These are phyloP conservation scores for Chlamydomonas urium DNA, from an alignment of 139 green algal species.

Conservation along the genomic window DNA sequence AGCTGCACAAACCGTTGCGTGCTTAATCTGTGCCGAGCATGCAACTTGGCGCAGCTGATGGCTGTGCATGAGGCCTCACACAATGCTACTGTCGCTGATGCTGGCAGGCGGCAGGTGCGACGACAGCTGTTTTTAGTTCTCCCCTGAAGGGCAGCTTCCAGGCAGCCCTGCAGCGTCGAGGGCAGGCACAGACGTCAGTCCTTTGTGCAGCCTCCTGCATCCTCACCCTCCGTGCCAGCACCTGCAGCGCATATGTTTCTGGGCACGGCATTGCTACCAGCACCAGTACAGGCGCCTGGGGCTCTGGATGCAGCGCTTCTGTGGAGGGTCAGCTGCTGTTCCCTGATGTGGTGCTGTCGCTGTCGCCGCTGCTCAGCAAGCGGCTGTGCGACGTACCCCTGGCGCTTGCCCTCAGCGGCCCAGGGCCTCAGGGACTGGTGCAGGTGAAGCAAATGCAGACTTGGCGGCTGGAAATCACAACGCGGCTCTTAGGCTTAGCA, in stretches of 20 bases:
- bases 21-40: no score
- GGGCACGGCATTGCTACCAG: background rate
- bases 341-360: no score
- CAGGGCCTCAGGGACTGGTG: background rate
- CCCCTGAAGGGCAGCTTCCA: background rate
- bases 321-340: no score
- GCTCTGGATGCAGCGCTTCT: background rate
- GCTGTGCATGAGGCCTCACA: no score
- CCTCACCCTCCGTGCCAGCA: background rate
- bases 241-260: no score
- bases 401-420: background rate
- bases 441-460: background rate
- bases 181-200: background rate
- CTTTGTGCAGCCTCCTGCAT: background rate
- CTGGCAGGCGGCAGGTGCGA: no score
- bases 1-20: no score
- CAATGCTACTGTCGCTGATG: no score
- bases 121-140: no score
- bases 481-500: background rate
- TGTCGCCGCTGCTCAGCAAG: constrained; percentile 43
- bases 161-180: constrained; percentile 13
- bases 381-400: constrained; percentile 39
- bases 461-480: background rate
- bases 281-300: background rate
- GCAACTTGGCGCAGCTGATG: no score